phyloP scores from a whole-genome alignment of 2,329 filamentous ascomycete genomes.

The Curvularia hawaiiensis region DNA sequence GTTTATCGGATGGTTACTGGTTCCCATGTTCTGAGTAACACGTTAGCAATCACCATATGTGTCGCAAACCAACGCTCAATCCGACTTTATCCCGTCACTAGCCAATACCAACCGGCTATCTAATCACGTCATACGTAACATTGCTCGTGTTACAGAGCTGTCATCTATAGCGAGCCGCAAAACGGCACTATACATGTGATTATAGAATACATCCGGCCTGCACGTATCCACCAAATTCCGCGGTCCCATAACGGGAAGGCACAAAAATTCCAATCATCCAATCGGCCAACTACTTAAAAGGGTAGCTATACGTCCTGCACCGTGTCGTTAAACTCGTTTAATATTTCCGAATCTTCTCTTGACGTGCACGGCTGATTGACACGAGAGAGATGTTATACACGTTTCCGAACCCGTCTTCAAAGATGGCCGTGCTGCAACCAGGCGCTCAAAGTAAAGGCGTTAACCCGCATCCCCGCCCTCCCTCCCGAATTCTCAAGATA shows the following conservation, averaged over 20 bases:
- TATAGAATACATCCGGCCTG: slow-evolving; percentile 10
- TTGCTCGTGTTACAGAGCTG: background rate
- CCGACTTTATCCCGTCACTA: background rate
- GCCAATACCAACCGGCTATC: background rate
- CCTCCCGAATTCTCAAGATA: slow-evolving; percentile 4
- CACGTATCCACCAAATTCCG: slow-evolving; percentile 1
- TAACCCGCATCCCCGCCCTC: slow-evolving; percentile 4
- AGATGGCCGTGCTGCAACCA: background rate
- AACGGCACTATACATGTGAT: background rate
- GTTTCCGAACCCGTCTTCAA: background rate
- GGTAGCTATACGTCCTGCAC: background rate
- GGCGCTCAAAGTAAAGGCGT: slow-evolving; percentile 1
- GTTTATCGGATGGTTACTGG: background rate
- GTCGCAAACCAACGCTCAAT: slow-evolving; percentile 1
- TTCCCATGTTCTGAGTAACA: slow-evolving; percentile 3
- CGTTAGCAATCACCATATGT: slow-evolving; percentile 1
- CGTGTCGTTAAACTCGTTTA: background rate
- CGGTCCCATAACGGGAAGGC: slow-evolving; percentile 1
- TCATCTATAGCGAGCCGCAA: slow-evolving; percentile 2
- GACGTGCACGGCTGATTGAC: background rate
- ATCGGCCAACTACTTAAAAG: background rate
- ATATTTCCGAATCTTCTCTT: background rate
- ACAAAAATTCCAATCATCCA: background rate
- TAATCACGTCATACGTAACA: slow-evolving; percentile 4
- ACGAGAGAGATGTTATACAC: background rate